Evolutionary conservation across 805 yeast species (phyloP), one percentile per base, ranked within the genome.

Genomic region (Osmozyma mogii): DNA sequence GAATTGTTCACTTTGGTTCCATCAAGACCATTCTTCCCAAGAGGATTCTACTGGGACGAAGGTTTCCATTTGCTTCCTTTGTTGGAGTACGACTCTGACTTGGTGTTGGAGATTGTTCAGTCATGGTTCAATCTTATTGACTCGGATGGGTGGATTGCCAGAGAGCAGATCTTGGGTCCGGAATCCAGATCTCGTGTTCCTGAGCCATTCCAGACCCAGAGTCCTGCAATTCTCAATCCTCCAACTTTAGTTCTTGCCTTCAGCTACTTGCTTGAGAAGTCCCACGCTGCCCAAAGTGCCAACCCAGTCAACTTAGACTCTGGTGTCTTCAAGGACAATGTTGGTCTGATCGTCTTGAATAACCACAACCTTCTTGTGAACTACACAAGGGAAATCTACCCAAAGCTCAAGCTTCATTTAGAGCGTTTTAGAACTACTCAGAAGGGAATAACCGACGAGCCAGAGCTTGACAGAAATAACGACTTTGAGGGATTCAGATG

Each of bases 31-130:
- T 84, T 84, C 48, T 92, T 92, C 56, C 97, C 98, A 3, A 70
- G 98, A 39, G 98, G 98, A 0, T 92, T 92, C 49, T 85, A 84
- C 49, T 92, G 98, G 98, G 98, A 92, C 56, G 98, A 92, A 57
- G 98, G 98, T 0, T 92, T 92, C 56, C 96, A 89, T 52, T 62
- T 89, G 36, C 61, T 88, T 23, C 94, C 94, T 6, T 61, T 92
- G 22, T 54, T 83, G 43, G 79, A 80, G 27, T 88, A 80, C 50
- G 97, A 92, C 54, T 68, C 83, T 10, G 95, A 84, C 47, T 61
- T 88, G 25, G 84, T 76, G 0, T 62, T 87, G 37, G 92, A 84
- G 40, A 78, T 92, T 11, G 50, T 88, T 34, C 69, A 78, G 47
- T 82, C 95, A 29, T 92, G 98, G 98, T 84, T 89, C 50, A 55